Conservation (phyloP, 1,284 basidiomycete genomes). For the Schizophyllum amplum region DNA sequence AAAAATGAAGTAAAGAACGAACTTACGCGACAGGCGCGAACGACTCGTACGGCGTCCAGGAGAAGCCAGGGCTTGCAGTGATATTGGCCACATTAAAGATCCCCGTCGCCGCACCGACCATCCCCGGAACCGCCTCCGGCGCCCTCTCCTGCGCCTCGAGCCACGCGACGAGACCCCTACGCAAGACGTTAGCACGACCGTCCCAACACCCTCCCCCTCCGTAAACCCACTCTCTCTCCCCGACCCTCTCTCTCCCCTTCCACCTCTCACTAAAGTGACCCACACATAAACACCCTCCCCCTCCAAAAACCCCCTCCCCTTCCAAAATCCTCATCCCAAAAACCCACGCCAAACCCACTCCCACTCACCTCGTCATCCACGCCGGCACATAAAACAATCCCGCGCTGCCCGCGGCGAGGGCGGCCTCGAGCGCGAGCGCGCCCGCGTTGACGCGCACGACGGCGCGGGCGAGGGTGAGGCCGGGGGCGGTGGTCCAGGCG, state of each 20-base stretch:
- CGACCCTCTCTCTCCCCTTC: too few relatives aligned
- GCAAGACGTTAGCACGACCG: too few relatives aligned
- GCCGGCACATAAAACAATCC: conserved; percentile 52
- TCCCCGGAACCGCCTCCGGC: neutral
- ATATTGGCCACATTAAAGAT: neutral
- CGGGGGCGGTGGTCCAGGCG: conserved; percentile 34
- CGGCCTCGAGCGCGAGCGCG: conserved; percentile 35
- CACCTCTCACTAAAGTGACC: too few relatives aligned
- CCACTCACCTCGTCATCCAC: neutral
- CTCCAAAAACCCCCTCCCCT: too few relatives aligned
- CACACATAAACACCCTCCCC: too few relatives aligned
- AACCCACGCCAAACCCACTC: neutral
- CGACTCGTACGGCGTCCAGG: neutral
- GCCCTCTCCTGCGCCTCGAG: neutral
- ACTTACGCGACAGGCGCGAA: neutral
- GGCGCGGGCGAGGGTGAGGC: conserved; percentile 54
- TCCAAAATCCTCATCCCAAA: too few relatives aligned
- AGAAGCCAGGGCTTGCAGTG: neutral
- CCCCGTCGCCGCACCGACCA: too few relatives aligned
- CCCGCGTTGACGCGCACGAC: conserved; percentile 45
- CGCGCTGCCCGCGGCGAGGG: conserved; percentile 57
- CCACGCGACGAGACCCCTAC: neutral
- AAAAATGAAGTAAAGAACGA: too few relatives aligned
- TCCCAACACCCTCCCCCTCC: too few relatives aligned
- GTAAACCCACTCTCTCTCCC: too few relatives aligned